Evolutionary conservation across 2,329 filamentous ascomycete genomes (phyloP), one percentile per base, ranked within the genome.

Genomic region (Clarireedia monteithiana): DNA sequence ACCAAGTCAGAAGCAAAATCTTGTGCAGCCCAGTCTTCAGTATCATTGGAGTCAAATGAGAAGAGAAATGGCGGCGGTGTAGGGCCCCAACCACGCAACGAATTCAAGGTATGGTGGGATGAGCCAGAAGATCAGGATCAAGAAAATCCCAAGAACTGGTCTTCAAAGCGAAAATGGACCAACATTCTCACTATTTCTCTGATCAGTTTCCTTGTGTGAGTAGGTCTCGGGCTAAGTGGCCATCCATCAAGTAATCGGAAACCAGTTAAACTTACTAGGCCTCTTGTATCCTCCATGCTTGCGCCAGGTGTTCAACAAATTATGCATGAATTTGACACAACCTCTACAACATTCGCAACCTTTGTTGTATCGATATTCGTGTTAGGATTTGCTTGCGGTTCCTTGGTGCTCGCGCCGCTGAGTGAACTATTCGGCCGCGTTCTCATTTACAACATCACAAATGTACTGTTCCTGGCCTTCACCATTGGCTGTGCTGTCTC

Each of bases 371-470:
- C 36, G 17, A 46, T 50, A 6, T 45, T 50, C 38, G 10, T 56
- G 6, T 20, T 50, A 14, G 47, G 36, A 2, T 46, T n/a, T 30
- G 81, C 78, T 2, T 76, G 80, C 34, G 83, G 82, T 0, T 82
- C 83, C 0, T 67, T 85, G 49, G 44, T 85, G 5, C 76, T 81
- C 56, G 81, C 79, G 0, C 83, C 84, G 0, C 57, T 85, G 6
- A 81, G 77, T 10, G 83, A 87, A 64, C 66, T 82, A 5, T 83
- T 79, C 60, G 82, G 82, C 23, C 77, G 82, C 1, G 67, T 73
- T 3, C 62, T 71, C n/a, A 65, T 83, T 46, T 73, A 83, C 61
- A 77, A 81, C 66, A 68, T 63, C 5, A 74, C 73, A 27, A 80
- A 76, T 63, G 77, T 74, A 71, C 71, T 78, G 34, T 68, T 80